These are phyloP conservation scores for Penium margaritaceum DNA, from an alignment of 139 green algal species.

Conservation along the genomic window DNA sequence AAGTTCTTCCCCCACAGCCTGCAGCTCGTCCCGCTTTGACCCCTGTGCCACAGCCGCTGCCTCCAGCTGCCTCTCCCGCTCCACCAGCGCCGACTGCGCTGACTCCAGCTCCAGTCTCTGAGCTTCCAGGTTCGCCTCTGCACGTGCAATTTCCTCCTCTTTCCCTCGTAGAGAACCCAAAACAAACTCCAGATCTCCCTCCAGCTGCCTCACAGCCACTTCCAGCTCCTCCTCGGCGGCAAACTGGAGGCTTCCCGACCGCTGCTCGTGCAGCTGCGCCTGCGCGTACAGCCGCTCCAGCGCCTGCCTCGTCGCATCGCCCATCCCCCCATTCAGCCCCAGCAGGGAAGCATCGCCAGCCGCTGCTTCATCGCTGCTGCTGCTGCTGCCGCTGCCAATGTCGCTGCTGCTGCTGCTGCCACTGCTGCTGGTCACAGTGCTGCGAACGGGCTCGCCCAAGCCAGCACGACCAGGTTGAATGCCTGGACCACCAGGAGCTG, in stretches of 20 bases:
- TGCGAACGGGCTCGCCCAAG: too few species aligned
- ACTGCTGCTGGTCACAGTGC: too few species aligned
- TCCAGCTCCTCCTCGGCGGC: constrained; percentile 26
- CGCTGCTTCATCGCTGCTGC: too few species aligned
- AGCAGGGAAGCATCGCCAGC: too few species aligned
- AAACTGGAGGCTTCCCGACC: neutral
- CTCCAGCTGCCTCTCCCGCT: constrained; percentile 29
- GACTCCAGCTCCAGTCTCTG: constrained; percentile 4
- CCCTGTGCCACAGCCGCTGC: neutral
- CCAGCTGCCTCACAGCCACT: constrained; percentile 20
- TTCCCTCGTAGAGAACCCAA: constrained; percentile 21
- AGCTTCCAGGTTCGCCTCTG: constrained; percentile 15
- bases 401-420: too few species aligned
- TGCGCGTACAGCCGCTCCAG: constrained; percentile 31
- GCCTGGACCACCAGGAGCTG: too few species aligned
- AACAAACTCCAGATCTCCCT: constrained; percentile 20
- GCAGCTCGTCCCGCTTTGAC: neutral
- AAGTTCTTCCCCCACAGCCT: neutral
- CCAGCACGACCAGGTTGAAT: too few species aligned
- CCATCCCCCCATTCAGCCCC: too few species aligned
- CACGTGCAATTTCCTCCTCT: constrained; percentile 25
- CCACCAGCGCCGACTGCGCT: constrained; percentile 9
- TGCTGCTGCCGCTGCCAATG: too few species aligned
- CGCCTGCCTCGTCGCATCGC: neutral
- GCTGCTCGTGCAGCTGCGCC: constrained; percentile 34